Conservation (phyloP, 768 basidiomycete genomes). For the Tulasnella sp. region DNA sequence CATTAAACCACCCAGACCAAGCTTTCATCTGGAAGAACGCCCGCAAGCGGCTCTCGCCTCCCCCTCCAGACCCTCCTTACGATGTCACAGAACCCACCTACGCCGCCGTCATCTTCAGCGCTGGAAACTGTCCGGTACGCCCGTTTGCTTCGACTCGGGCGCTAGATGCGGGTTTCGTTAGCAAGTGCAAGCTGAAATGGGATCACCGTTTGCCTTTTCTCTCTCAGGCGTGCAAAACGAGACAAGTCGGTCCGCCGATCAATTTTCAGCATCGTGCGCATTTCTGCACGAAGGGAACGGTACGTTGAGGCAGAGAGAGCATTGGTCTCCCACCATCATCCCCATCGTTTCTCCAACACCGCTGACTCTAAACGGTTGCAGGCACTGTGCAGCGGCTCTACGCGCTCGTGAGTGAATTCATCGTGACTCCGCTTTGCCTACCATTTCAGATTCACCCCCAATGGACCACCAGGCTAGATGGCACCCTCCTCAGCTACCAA, state of each 20-base stretch:
- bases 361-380: background rate
- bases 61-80: constrained; percentile 32
- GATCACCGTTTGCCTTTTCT: no score
- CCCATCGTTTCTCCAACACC: background rate
- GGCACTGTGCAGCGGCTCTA: background rate
- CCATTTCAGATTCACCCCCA: no score
- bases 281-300: background rate
- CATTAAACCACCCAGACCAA: constrained; percentile 25
- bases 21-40: constrained; percentile 32
- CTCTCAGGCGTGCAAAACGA: background rate
- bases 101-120: constrained; percentile 25
- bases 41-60: background rate
- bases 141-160: background rate
- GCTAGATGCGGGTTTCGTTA: background rate
- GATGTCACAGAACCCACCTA: constrained; percentile 31
- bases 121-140: constrained; percentile 22
- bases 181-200: background rate
- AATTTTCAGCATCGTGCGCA: background rate
- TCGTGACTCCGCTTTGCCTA: background rate
- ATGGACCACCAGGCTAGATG: background rate
- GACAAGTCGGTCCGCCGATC: background rate
- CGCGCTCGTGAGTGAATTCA: background rate
- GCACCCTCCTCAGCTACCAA: background rate
- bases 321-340: background rate
- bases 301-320: background rate